Evolutionary conservation across 257 asterid genomes (phyloP).

Genomic region (Jacaranda mimosifolia): DNA sequence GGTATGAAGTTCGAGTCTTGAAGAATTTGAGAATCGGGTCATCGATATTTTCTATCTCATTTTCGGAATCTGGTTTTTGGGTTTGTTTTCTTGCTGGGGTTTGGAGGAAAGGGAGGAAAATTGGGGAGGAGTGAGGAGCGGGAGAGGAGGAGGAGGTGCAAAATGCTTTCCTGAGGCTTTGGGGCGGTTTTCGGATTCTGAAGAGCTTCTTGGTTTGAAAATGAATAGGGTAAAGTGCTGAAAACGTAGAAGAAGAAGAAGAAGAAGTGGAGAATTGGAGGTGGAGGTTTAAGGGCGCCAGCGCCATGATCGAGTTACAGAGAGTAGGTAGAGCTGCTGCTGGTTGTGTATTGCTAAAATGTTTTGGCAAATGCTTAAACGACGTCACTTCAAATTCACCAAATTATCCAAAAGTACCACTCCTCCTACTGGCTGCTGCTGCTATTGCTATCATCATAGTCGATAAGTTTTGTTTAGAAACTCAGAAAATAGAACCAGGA

Average conservation of each 20-base stretch:
- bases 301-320: constrained; percentile 42
- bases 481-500: no score
- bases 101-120: constrained; percentile 80
- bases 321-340: neutral
- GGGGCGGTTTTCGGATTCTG: constrained; percentile 41
- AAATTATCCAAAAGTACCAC: no score
- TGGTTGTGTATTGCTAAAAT: neutral
- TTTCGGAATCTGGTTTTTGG: constrained; percentile 34
- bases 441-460: no score
- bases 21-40: constrained; percentile 84
- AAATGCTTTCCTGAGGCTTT: constrained; percentile 31
- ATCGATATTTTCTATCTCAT: constrained; percentile 34
- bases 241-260: constrained; percentile 27
- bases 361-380: neutral
- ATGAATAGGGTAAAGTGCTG: constrained; percentile 25
- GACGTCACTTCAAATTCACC: constrained; percentile 21
- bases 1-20: constrained; percentile 53
- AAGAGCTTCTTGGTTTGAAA: constrained; percentile 37
- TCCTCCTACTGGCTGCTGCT: no score
- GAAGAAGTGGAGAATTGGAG: constrained; percentile 33
- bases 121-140: constrained; percentile 48
- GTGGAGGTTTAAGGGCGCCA: constrained; percentile 42
- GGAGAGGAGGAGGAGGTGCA: constrained; percentile 41
- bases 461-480: no score
- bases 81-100: constrained; percentile 50